phyloP scores from a whole-genome alignment of 805 yeast species.

The Starmera dryadoides region DNA sequence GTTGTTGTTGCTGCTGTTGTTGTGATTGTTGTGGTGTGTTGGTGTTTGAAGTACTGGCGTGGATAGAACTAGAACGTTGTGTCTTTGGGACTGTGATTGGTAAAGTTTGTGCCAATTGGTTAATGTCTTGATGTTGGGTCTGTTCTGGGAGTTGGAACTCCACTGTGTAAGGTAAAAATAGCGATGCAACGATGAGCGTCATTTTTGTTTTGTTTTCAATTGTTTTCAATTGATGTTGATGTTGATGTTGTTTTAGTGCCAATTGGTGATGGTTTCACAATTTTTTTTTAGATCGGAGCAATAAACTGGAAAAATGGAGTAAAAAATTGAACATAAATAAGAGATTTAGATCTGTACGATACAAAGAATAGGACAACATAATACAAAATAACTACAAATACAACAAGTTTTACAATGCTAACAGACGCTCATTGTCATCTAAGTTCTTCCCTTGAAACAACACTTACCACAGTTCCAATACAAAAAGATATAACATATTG shows the following conservation, averaged over 20 bases:
- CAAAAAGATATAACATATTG: background rate
- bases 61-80: conserved; percentile 5
- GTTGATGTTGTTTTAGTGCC: no score
- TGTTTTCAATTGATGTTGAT: no score
- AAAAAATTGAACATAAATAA: no score
- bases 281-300: no score
- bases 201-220: conserved; percentile 22
- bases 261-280: no score
- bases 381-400: background rate
- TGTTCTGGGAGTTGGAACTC: conserved; percentile 35
- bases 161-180: conserved; percentile 74
- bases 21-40: no score
- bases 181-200: conserved; percentile 66
- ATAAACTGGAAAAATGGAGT: no score
- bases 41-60: no score
- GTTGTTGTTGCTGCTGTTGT: no score
- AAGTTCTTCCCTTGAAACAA: conserved; percentile 13
- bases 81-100: conserved; percentile 13
- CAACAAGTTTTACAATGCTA: background rate
- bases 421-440: conserved; percentile 36
- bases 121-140: conserved; percentile 20
- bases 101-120: conserved; percentile 20
- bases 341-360: no score
- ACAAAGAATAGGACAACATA: no score
- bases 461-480: background rate